A percentile compares a stretch with the other conserved stretches of the same genome.
phyloP scores from a whole-genome alignment of 768 basidiomycete species.

The Phaeotremella fagi region DNA sequence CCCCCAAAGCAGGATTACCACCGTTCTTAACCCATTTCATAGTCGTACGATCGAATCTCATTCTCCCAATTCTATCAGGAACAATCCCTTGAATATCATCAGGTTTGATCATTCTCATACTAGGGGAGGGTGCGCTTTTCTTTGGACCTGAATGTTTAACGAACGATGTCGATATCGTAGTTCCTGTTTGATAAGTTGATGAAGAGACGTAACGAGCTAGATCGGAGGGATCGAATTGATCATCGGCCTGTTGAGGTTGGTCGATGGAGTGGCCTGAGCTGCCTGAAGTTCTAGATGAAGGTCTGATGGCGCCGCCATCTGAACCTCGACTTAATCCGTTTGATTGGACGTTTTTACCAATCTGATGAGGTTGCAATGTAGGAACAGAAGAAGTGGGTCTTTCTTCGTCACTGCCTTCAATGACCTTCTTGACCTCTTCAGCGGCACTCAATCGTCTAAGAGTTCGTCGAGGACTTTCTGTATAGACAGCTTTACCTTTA shows the following conservation, averaged over 20 bases:
- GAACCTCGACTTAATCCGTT: not conserved
- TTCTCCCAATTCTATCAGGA: constrained; percentile 74
- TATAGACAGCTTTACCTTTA: constrained; percentile 16
- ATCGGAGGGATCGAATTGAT: constrained; percentile 58
- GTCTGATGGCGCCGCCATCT: not conserved
- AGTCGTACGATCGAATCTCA: constrained; percentile 76
- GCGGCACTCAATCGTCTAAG: constrained; percentile 50
- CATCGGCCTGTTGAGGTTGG: constrained; percentile 52
- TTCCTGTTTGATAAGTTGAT: constrained; percentile 67
- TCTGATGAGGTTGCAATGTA: not conserved
- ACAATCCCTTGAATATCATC: constrained; percentile 64
- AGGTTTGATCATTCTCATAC: constrained; percentile 67
- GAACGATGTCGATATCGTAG: constrained; percentile 67
- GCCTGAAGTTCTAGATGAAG: constrained; percentile 22
- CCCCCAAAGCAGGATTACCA: constrained; percentile 4
- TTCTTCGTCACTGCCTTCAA: constrained; percentile 35
- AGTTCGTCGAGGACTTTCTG: constrained; percentile 52
- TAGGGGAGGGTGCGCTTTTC: constrained; percentile 6
- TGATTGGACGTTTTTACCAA: not conserved
- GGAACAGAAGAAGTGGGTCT: not conserved
- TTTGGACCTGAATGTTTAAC: constrained; percentile 57
- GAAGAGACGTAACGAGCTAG: constrained; percentile 85
- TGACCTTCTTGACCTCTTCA: constrained; percentile 52
- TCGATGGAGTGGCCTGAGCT: constrained; percentile 9
- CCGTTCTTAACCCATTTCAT: constrained; percentile 80